Conservation (phyloP, 2,329 filamentous ascomycete genomes). For the Rhynchosporium agropyri region DNA sequence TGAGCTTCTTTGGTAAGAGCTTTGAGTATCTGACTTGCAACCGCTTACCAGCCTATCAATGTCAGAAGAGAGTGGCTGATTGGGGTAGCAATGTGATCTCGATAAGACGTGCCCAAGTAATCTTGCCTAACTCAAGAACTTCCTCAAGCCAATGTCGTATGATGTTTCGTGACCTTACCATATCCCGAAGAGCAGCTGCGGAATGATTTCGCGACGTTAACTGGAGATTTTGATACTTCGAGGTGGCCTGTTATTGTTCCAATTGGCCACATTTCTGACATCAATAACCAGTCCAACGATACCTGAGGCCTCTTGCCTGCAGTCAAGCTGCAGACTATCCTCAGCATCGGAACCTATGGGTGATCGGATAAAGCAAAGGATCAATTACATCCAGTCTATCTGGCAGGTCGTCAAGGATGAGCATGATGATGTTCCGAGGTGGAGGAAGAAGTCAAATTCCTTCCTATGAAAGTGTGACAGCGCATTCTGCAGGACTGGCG, state of each 20-base stretch:
- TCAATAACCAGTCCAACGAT: conserved; percentile 6
- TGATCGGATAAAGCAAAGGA: conserved; percentile 19
- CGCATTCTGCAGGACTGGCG: conserved; percentile 38
- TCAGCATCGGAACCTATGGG: conserved; percentile 12
- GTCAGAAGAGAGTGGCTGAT: no score
- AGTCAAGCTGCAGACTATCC: conserved; percentile 9
- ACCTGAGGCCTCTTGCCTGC: conserved; percentile 21
- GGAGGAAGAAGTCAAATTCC: conserved; percentile 25
- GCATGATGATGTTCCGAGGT: conserved; percentile 18
- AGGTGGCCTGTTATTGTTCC: no score
- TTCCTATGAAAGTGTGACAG: conserved; percentile 38
- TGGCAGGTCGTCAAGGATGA: conserved; percentile 34
- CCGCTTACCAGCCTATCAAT: background rate
- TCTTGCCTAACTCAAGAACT: no score
- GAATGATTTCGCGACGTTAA: no score
- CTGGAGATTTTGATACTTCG: no score
- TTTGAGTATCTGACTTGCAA: conserved; percentile 11
- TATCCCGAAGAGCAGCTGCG: no score
- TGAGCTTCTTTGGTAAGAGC: background rate
- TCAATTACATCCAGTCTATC: conserved; percentile 20
- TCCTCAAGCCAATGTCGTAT: no score
- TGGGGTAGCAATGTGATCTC: no score
- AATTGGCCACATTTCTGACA: no score
- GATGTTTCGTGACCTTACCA: no score
- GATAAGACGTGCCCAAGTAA: no score